Base-by-base conservation (phyloP, 192 early-diverging fungal genomes). In the Chytriomyces confervae region DNA sequence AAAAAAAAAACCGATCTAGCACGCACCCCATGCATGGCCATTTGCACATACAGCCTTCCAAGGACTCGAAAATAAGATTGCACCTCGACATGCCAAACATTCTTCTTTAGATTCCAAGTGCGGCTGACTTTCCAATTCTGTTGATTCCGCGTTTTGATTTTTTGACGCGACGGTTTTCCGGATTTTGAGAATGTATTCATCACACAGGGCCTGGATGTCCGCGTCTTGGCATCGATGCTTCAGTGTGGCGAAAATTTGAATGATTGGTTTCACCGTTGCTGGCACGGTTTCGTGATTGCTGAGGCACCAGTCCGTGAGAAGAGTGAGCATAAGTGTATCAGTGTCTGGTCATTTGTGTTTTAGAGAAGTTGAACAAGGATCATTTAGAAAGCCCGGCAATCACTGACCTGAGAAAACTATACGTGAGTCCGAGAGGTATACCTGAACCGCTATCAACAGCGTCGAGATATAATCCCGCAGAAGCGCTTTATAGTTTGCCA, bases 11-110 rank as follows among this genome's bases (percentile, higher is more conserved):
- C 9, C 67, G 18, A 9, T n/a, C 44, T 8, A 63, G 20, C 24
- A 57, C 60, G 23, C 46, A 78, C 77, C 77, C 77, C 77, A 79
- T 3, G 61, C 48, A 73, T 79, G 77, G 9, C 77, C 77, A 27
- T 61, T 66, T 48, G n/a, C 61, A 49, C 77, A 79, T 9, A 72
- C 61, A 66, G 62, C 69, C 43, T 79, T 73, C 66, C 66, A 72
- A 1, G 57, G 48, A 47, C 70, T 79, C 48, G 44, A 13, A 73
- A 72, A 72, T 24, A 47, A 10, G 27, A 79, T 47, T 2, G 69
- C 62, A 7, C 47, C 70, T 10, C 61, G 7, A 53, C 77, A 79
- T 47, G 77, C 77, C 10, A 66, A 36, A 57, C 77, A 79, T 20
- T 63, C 50, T 48, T 79, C 77, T 44, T 71, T 69, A 10, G 24